Evolutionary conservation across 441 rosid species (phyloP), one percentile per base, ranked within the genome.

Genomic region (Biscutella laevigata): DNA sequence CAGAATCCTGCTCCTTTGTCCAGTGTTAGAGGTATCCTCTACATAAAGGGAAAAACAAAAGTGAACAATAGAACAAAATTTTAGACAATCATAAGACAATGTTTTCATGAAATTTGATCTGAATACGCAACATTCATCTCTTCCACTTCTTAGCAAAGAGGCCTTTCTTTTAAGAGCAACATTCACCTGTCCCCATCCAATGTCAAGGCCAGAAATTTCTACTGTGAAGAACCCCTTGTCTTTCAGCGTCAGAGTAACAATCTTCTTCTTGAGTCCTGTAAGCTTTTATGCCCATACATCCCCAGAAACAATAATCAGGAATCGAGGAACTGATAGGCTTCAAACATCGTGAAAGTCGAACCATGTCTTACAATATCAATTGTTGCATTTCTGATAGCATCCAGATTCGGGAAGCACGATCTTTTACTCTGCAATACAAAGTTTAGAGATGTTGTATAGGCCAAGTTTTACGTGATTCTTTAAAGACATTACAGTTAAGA

Each of bases 171-270:
- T 15, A 25, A 35, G 20, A 38, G 15, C 10, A 47, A 24, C 37
- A 53, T 58, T 78, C 39, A 91, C 98, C 98, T 91, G 95, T 49
- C 95, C 95, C 98, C 98, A 91, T 66, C 98, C 98, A 17, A 91
- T 78, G 77, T 91, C 98, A 52, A 91, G 94, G 53, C 98, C 98
- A 57, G 95, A 88, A 61, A 91, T 67, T 83, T 87, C 96, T 41
- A 91, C 98, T 0, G 59, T 43, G 61, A 86, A 66, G 71, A 74
- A 76, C 5, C 77, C 74, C 35, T 51, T 49, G 50, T 73, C 73
- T 72, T 74, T 62, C 83, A 90, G 71, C 51, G 75, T 59, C 72
- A 87, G 69, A 57, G 76, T 77, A 40, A 85, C 77, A 55, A 47
- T 73, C 78, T 77, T 73, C 81, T 54, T 87, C 64, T 71, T 80